phyloP scores from a whole-genome alignment of 192 early-diverging fungal species.

The Coemansia sp. region DNA sequence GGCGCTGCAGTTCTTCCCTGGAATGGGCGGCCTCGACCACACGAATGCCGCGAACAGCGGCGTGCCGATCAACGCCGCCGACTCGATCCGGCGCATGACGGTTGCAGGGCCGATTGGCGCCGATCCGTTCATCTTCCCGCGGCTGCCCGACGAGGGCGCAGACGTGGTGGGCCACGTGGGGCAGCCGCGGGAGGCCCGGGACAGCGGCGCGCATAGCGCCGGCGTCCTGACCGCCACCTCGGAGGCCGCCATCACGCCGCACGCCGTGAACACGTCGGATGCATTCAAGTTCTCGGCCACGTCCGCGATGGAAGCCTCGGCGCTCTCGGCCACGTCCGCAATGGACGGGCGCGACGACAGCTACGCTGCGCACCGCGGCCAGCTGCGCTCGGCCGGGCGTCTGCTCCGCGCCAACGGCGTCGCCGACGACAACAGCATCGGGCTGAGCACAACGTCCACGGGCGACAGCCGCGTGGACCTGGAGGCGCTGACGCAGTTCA shows the following conservation, averaged over 20 bases:
- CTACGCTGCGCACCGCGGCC: conserved; percentile 21
- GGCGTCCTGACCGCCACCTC: not conserved
- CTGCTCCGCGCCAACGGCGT: conserved; percentile 42
- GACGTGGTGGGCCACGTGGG: conserved; percentile 13
- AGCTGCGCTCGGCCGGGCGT: conserved; percentile 45
- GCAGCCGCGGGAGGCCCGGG: not conserved
- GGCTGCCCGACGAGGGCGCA: conserved; percentile 42
- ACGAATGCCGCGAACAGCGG: not conserved
- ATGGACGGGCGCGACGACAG: not conserved
- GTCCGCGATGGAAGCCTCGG: not conserved
- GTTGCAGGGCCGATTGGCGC: conserved; percentile 31
- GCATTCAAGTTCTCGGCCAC: conserved; percentile 8
- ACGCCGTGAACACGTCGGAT: not conserved
- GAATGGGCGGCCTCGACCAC: conserved; percentile 22
- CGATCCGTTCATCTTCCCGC: conserved; percentile 46
- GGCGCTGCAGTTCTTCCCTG: conserved; percentile 29
- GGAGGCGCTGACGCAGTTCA: conserved; percentile 41
- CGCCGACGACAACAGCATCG: conserved; percentile 50
- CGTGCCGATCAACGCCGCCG: conserved; percentile 28
- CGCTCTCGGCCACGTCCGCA: not conserved
- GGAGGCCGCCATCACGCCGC: not conserved
- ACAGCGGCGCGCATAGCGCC: not conserved
- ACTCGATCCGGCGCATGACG: conserved; percentile 47
- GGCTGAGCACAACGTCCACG: conserved; percentile 35
- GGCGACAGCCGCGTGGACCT: conserved; percentile 30